phyloP scores from a whole-genome alignment of 192 early-diverging fungal genomes.

The Entophlyctis luteolus region DNA sequence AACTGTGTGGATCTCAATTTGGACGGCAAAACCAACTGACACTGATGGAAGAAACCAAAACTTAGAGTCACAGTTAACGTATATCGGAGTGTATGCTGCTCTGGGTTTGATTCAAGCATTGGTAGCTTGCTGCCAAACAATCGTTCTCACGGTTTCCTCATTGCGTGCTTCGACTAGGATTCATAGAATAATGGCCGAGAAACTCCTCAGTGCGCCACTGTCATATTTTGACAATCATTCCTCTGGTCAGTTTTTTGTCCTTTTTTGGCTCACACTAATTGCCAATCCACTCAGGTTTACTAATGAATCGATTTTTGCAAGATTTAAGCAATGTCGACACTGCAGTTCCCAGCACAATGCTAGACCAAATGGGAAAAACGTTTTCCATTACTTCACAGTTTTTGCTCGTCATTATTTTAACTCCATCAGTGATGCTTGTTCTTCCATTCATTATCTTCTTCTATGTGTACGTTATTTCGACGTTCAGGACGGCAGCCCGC shows the following conservation, averaged over 20 bases:
- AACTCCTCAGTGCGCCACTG: constrained; percentile 8
- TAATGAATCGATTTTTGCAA: constrained; percentile 19
- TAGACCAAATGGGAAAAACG: constrained; percentile 3
- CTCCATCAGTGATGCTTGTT: constrained; percentile 18
- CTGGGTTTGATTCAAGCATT: constrained; percentile 9
- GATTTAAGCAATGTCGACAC: constrained; percentile 15
- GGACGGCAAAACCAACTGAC: background rate
- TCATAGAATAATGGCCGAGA: constrained; percentile 14
- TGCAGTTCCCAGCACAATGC: constrained; percentile 3
- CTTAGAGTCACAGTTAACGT: background rate
- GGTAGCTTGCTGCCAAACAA: constrained; percentile 5
- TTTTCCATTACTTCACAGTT: constrained; percentile 15
- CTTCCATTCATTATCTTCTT: constrained; percentile 21
- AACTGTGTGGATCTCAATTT: constrained; percentile 11
- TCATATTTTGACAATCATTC: constrained; percentile 20
- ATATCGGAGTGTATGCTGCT: constrained; percentile 2
- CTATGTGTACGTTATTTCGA: constrained; percentile 15
- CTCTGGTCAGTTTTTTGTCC: constrained; percentile 2
- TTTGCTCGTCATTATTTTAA: constrained; percentile 4
- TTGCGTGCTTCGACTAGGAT: background rate
- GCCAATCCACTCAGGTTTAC: background rate
- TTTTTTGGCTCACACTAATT: background rate
- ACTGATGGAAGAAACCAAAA: background rate
- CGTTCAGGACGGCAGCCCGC: constrained; percentile 25
- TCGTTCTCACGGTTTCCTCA: background rate